Evolutionary conservation across 108 stramenopile genomes (phyloP), one percentile per base, ranked within the genome.

Genomic region (Pinguiococcus pyrenoidosus): DNA sequence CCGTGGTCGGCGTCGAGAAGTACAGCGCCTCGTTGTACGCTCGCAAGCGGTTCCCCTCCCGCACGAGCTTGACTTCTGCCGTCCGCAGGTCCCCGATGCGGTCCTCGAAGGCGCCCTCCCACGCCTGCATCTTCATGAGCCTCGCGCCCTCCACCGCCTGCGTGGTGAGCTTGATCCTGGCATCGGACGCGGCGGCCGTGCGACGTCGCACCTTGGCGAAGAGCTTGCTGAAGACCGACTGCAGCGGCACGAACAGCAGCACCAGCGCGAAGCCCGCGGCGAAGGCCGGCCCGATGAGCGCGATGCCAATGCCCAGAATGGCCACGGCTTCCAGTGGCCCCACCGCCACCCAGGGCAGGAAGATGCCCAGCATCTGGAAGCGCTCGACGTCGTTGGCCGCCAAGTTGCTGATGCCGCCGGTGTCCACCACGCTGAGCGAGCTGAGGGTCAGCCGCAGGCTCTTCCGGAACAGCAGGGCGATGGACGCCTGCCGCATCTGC

Each of bases 311-410:
- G 5, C 45, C 66, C 39, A 89, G 41, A 22, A 87, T 82, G 0
- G 75, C 82, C 16, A 92, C 29, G 1, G 77, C 58, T 59, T 89
- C 80, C 2, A 89, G 6, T 8, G 90, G 90, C 13, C 77, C 82
- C 79, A 75, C 82, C 23, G 81, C 48, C 10, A 92, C 46, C 54
- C 81, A 78, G 17, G 57, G 62, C 14, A 65, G 49, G 56, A 85
- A 86, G 4, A 84, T 50, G 0, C 77, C 54, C 2, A 78, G 78
- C 46, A 75, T 29, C 0, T 84, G 22, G 49, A 87, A 86, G 0
- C 91, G 71, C 54, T 92, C 87, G 8, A 92, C 87, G 44, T 92
- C 91, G 51, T 84, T 86, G 22, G 77, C 74, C 23, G 84, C 84
- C 60, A 92, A 64, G 47, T 87, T 92, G 36, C 85, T 62, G 30